Percentiles rank a stretch among this genome's conserved stretches.
phyloP scores from a whole-genome alignment of 345 rosid genomes.

The Boechera divaricarpa region DNA sequence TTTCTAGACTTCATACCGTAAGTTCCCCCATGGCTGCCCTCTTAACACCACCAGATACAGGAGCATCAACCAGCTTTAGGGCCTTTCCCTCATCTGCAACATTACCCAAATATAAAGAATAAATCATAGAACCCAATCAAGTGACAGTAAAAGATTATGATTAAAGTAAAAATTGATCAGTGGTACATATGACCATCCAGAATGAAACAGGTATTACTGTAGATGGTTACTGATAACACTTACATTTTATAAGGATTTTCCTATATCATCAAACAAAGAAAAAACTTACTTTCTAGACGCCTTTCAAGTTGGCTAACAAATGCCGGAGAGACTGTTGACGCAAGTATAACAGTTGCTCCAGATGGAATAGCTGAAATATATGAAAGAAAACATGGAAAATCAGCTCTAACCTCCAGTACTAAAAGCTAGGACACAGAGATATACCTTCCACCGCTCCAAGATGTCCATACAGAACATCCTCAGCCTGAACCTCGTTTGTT shows the following conservation, averaged over 20 bases:
- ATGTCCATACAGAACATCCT: constrained; percentile 76
- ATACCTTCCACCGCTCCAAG: constrained; percentile 86
- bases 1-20: constrained; percentile 58
- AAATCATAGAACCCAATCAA: constrained; percentile 18
- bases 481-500: constrained; percentile 91
- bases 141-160: constrained; percentile 12
- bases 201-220: constrained; percentile 7
- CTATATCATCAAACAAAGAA: constrained; percentile 7
- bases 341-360: constrained; percentile 77
- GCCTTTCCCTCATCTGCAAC: constrained; percentile 68
- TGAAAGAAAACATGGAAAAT: constrained; percentile 35
- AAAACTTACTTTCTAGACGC: constrained; percentile 72
- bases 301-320: constrained; percentile 74
- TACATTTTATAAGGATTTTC: constrained; percentile 6
- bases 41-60: constrained; percentile 98
- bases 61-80: constrained; percentile 95
- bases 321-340: constrained; percentile 93
- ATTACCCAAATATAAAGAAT: constrained; percentile 32
- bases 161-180: constrained; percentile 7
- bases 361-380: constrained; percentile 66
- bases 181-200: constrained; percentile 18
- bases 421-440: constrained; percentile 25
- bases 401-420: constrained; percentile 30
- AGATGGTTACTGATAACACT: constrained; percentile 9
- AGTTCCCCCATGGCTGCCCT: constrained; percentile 87